Conservation (phyloP, 108 stramenopile species). For the Conticribra weissflogii region DNA sequence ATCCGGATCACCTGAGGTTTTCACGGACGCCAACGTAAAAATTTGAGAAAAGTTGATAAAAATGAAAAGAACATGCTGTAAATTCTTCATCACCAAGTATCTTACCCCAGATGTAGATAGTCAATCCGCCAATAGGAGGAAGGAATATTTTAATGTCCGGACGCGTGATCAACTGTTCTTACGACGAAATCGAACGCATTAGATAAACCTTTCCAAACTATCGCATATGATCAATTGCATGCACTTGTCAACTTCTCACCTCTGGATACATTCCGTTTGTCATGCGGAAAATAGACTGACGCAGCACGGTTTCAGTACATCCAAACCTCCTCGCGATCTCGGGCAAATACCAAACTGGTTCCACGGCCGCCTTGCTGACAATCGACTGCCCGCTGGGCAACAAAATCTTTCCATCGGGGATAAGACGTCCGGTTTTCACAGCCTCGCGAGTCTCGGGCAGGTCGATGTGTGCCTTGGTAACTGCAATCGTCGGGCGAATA, state of each 20-base stretch:
- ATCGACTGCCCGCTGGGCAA: constrained; percentile 89
- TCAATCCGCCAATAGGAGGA: constrained; percentile 99
- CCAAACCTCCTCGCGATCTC: constrained; percentile 97
- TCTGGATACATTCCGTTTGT: constrained; percentile 99
- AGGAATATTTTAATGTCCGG: constrained; percentile 97
- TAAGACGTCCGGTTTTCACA: constrained; percentile 81
- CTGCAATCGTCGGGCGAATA: constrained; percentile 99
- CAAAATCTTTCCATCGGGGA: constrained; percentile 93
- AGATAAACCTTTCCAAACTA: too few relatives aligned
- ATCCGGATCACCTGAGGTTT: constrained; percentile 68
- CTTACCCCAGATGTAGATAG: constrained; percentile 98
- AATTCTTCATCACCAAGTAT: too few relatives aligned
- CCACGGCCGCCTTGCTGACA: constrained; percentile 97
- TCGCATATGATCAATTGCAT: not conserved
- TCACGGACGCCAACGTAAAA: not conserved
- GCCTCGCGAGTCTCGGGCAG: constrained; percentile 96
- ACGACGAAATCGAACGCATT: not conserved
- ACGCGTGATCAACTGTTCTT: constrained; percentile 81
- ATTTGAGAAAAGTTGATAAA: not conserved
- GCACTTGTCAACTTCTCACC: constrained; percentile 7
- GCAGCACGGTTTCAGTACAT: constrained; percentile 87
- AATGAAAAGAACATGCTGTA: too few relatives aligned
- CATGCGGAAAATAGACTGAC: constrained; percentile 96
- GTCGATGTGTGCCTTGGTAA: constrained; percentile 99
- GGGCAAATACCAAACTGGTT: constrained; percentile 99